Evolutionary conservation across 2,329 filamentous ascomycete species (phyloP).

Genomic region (Coccinonectria pachysandricola): DNA sequence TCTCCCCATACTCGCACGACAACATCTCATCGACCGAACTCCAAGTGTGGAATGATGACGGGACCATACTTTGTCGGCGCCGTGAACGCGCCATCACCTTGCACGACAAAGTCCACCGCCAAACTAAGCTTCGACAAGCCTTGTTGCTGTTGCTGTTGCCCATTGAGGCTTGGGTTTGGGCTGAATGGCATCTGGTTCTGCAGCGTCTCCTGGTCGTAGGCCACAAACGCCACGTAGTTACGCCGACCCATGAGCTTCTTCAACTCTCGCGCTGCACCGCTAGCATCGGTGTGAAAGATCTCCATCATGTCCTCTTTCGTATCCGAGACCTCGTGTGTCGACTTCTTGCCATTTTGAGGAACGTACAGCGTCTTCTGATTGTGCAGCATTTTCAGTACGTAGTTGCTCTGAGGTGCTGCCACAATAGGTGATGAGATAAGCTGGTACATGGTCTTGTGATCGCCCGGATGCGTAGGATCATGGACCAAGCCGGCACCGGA

Average conservation of each 20-base stretch:
- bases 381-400: slow-evolving; percentile 91
- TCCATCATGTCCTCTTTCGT: slow-evolving; percentile 99
- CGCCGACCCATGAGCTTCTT: slow-evolving; percentile 88
- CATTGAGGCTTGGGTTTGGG: slow-evolving; percentile 25
- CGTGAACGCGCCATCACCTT: slow-evolving; percentile 74
- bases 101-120: slow-evolving; percentile 93
- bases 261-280: slow-evolving; percentile 69
- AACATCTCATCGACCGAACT: slow-evolving; percentile 52
- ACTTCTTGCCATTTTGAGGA: slow-evolving; percentile 73
- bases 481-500: slow-evolving; percentile 90
- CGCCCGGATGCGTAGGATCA: slow-evolving; percentile 79
- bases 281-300: slow-evolving; percentile 91
- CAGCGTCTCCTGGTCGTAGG: slow-evolving; percentile 79
- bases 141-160: slow-evolving; percentile 30
- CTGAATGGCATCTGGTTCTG: slow-evolving; percentile 27
- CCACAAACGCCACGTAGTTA: slow-evolving; percentile 90
- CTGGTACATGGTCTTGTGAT: slow-evolving; percentile 99
- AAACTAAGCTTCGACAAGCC: slow-evolving; percentile 63
- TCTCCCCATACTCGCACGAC: no score
- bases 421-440: slow-evolving; percentile 89
- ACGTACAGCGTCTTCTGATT: slow-evolving; percentile 89
- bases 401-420: slow-evolving; percentile 72
- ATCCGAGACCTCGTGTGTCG: slow-evolving; percentile 66
- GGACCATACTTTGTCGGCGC: slow-evolving; percentile 91
- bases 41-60: slow-evolving; percentile 82